Evolutionary conservation across 306 rosid species (phyloP).

Genomic region (Malus fusca): DNA sequence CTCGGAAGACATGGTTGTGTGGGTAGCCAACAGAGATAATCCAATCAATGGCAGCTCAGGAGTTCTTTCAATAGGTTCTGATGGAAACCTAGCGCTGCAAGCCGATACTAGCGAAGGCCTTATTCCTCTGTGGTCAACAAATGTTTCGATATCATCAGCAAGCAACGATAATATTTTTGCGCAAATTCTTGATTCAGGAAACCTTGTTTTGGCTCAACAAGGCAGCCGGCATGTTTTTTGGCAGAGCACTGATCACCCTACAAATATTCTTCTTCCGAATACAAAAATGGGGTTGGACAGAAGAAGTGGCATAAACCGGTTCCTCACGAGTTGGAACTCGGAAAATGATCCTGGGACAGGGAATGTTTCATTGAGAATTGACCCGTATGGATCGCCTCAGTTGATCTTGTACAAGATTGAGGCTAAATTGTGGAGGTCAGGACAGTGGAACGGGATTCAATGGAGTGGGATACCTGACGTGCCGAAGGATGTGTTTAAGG

Average conservation of each 20-base stretch:
- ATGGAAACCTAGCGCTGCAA: too few relatives aligned
- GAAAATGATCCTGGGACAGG: slow-evolving; percentile 49
- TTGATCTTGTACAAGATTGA: slow-evolving; percentile 19
- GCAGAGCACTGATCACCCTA: slow-evolving; percentile 52
- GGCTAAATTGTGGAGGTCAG: slow-evolving; percentile 23
- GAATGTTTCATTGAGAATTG: slow-evolving; percentile 1
- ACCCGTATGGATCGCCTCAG: slow-evolving; percentile 30
- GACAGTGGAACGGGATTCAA: slow-evolving; percentile 27
- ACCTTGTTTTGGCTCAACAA: slow-evolving; percentile 7
- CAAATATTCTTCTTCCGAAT: slow-evolving; percentile 24
- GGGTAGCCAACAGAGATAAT: too few relatives aligned
- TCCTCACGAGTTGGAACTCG: slow-evolving; percentile 23
- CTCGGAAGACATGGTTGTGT: too few relatives aligned
- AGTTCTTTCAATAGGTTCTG: too few relatives aligned
- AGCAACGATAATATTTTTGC: background rate
- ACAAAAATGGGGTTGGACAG: slow-evolving; percentile 18
- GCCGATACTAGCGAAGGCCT: background rate
- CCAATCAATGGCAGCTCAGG: too few relatives aligned
- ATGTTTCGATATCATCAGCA: background rate
- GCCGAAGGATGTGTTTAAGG: slow-evolving; percentile 1
- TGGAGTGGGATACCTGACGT: slow-evolving; percentile 25
- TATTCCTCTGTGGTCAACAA: slow-evolving; percentile 18
- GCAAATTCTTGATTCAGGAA: slow-evolving; percentile 17
- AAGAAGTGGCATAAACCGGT: slow-evolving; percentile 1
- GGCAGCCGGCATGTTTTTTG: slow-evolving; percentile 15